Evolutionary conservation across 352 stramenopile genomes (phyloP).

Genomic region (Globisporangium alternatum): DNA sequence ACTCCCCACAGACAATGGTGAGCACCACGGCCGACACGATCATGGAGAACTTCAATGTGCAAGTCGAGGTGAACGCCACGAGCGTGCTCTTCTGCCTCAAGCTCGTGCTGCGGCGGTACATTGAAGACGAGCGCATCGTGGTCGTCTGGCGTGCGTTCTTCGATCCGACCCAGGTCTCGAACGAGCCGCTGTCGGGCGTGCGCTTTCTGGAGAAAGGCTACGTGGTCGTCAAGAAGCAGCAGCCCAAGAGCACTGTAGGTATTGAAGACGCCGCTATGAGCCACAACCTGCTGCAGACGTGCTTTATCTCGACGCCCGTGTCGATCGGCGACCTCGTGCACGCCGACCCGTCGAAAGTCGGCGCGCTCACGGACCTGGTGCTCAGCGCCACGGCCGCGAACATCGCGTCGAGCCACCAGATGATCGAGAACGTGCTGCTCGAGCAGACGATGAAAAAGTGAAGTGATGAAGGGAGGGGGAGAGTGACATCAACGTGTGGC

Average conservation of each 20-base stretch:
- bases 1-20: conserved; percentile 3
- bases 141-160: conserved; percentile 62
- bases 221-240: conserved; percentile 40
- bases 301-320: conserved; percentile 40
- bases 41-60: conserved; percentile 44
- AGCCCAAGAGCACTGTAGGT: no score
- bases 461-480: no score
- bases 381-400: conserved; percentile 33
- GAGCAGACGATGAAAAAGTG: conserved; percentile 26
- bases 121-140: conserved; percentile 51
- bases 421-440: conserved; percentile 50
- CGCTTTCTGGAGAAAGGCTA: conserved; percentile 62
- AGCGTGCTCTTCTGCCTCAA: conserved; percentile 52
- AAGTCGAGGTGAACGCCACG: conserved; percentile 43
- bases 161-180: conserved; percentile 50
- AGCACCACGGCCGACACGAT: conserved; percentile 45
- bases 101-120: conserved; percentile 57
- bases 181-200: conserved; percentile 37
- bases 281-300: conserved; percentile 37
- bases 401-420: conserved; percentile 39
- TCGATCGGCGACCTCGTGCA: conserved; percentile 4
- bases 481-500: no score
- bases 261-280: no score
- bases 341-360: conserved; percentile 22
- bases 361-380: conserved; percentile 42